Conservation (phyloP, 371 early-diverging fungal species). For the Funneliformis caledonium region DNA sequence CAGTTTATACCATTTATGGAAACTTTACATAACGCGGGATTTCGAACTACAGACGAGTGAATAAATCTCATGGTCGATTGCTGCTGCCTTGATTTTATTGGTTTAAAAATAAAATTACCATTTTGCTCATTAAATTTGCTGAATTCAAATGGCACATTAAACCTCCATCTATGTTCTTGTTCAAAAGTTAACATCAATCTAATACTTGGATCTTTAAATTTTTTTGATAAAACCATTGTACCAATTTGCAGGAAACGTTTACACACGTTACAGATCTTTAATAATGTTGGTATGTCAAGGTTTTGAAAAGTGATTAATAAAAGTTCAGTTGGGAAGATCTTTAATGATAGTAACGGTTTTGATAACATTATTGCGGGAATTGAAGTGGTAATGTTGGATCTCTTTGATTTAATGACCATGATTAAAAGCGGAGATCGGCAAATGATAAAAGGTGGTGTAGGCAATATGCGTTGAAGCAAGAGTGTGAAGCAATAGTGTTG, state of each 20-base stretch:
- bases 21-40: constrained; percentile 10
- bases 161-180: constrained; percentile 24
- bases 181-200: background rate
- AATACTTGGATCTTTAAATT: constrained; percentile 15
- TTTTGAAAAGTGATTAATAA: constrained; percentile 7
- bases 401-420: too few relatives aligned
- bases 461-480: too few relatives aligned
- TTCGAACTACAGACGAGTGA: background rate
- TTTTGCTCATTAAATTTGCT: background rate
- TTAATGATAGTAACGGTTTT: background rate
- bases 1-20: background rate
- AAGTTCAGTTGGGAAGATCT: constrained; percentile 19
- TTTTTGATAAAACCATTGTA: background rate
- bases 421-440: too few relatives aligned
- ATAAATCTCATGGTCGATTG: background rate
- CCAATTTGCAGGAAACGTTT: background rate
- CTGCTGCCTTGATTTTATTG: background rate
- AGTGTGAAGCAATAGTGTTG: too few relatives aligned
- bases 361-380: background rate
- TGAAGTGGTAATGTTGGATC: background rate
- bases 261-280: constrained; percentile 12
- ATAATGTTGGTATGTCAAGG: constrained; percentile 13
- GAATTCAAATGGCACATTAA: background rate
- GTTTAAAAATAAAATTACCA: constrained; percentile 22
- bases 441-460: too few relatives aligned